A percentile compares a stretch with the other conserved stretches of the same genome.
Conservation (phyloP, 805 yeast genomes). For the Nakazawaea wyomingensis region DNA sequence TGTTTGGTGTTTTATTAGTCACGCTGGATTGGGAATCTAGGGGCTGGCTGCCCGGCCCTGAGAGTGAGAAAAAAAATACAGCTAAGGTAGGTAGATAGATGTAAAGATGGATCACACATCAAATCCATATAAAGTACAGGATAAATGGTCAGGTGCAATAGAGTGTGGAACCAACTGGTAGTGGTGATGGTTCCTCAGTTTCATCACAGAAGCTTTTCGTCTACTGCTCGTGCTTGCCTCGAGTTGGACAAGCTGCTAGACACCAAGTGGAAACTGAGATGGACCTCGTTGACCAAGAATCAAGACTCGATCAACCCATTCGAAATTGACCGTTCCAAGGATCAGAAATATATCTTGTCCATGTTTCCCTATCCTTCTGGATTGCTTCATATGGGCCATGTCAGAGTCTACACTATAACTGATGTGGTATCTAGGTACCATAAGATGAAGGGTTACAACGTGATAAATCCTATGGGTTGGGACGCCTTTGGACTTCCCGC, state of each 20-base stretch:
- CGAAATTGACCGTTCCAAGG: constrained; percentile 15
- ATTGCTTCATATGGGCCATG: constrained; percentile 85
- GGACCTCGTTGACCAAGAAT: constrained; percentile 31
- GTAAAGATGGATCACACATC: too few species aligned
- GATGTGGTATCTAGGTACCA: constrained; percentile 79
- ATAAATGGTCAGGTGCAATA: background rate
- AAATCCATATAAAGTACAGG: too few species aligned
- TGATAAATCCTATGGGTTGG: constrained; percentile 98
- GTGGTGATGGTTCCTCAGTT: background rate
- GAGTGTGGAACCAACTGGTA: background rate
- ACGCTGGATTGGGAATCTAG: too few species aligned
- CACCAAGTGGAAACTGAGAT: constrained; percentile 46
- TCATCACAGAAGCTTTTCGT: background rate
- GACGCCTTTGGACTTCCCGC: constrained; percentile 99
- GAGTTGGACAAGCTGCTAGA: constrained; percentile 28
- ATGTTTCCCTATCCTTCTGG: constrained; percentile 99
- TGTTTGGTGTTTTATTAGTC: too few species aligned
- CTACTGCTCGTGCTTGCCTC: background rate
- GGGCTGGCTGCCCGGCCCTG: too few species aligned
- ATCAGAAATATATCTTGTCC: constrained; percentile 59
- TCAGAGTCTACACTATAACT: constrained; percentile 86
- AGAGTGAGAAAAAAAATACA: too few species aligned
- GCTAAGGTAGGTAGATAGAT: too few species aligned
- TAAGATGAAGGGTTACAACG: constrained; percentile 68
- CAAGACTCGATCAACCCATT: constrained; percentile 25